Evolutionary conservation across 345 rosid species (phyloP).

Genomic region (Combretum micranthum): DNA sequence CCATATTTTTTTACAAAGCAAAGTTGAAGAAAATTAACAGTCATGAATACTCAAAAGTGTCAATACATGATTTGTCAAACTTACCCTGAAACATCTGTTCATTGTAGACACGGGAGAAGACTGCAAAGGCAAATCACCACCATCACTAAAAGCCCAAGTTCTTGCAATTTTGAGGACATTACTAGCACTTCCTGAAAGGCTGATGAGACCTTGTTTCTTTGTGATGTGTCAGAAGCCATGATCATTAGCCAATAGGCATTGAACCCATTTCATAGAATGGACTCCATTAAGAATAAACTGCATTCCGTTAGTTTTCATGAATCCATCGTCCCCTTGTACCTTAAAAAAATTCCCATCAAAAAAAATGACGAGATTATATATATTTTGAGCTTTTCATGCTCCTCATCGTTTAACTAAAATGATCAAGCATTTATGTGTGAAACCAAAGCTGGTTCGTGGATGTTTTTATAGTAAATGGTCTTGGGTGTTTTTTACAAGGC

Average conservation of each 20-base stretch:
- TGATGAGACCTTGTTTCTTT: constrained; percentile 32
- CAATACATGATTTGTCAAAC: not conserved
- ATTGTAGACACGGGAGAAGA: constrained; percentile 39
- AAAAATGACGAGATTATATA: too few species aligned
- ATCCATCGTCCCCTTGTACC: constrained; percentile 32
- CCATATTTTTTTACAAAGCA: not conserved
- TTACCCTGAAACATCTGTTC: constrained; percentile 60
- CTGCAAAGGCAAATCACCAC: constrained; percentile 40
- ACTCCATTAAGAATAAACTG: constrained; percentile 37
- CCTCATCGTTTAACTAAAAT: too few species aligned
- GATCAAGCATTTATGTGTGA: too few species aligned
- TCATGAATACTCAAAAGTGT: not conserved
- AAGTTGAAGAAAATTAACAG: not conserved
- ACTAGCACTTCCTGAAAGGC: constrained; percentile 30
- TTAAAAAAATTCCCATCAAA: not conserved
- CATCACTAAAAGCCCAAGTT: constrained; percentile 64
- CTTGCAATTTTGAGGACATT: constrained; percentile 48
- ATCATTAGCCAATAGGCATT: constrained; percentile 62
- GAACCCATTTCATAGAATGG: constrained; percentile 63
- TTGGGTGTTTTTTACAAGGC: too few species aligned
- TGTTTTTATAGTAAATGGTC: too few species aligned
- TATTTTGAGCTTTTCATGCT: too few species aligned
- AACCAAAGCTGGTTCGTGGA: too few species aligned
- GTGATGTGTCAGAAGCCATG: constrained; percentile 42
- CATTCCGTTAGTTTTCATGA: constrained; percentile 28